Percentiles rank a stretch among this genome's conserved stretches.
Evolutionary conservation across 2,329 filamentous ascomycete genomes (phyloP).

Genomic region (Ophiostoma sp.): DNA sequence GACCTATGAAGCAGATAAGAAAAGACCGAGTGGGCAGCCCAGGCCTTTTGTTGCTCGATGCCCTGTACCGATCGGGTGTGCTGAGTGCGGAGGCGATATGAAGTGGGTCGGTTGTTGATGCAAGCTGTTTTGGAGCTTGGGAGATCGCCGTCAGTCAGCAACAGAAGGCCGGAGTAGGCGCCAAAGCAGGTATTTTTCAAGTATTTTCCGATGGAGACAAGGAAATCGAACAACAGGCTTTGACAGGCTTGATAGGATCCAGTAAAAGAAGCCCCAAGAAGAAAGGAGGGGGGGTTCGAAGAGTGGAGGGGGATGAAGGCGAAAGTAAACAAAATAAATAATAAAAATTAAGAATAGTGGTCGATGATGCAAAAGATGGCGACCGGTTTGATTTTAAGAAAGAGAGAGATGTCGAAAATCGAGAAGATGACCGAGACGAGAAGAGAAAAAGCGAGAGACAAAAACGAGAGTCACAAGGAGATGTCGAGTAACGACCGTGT

Average conservation of each 20-base stretch:
- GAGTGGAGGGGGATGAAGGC: not conserved
- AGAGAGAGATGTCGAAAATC: not conserved
- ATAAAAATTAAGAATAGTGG: slow-evolving; percentile 1
- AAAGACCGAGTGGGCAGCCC: not conserved
- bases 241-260: not conserved
- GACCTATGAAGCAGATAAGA: not conserved
- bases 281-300: not conserved
- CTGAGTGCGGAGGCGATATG: slow-evolving; percentile 13
- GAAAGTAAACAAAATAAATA: not conserved
- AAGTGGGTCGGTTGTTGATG: slow-evolving; percentile 16
- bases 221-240: not conserved
- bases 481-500: not conserved
- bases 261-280: not conserved
- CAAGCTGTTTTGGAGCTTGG: slow-evolving; percentile 20
- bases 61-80: not conserved
- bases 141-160: slow-evolving; percentile 23
- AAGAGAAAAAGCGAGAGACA: not conserved
- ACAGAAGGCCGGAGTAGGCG: slow-evolving; percentile 13
- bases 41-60: slow-evolving; percentile 4
- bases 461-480: not conserved
- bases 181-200: slow-evolving; percentile 13
- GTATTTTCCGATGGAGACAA: not conserved
- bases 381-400: not conserved
- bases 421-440: not conserved
- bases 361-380: slow-evolving; percentile 6